Base-by-base conservation (phyloP, 805 yeast genomes). In the Cyberlindnera petersonii region DNA sequence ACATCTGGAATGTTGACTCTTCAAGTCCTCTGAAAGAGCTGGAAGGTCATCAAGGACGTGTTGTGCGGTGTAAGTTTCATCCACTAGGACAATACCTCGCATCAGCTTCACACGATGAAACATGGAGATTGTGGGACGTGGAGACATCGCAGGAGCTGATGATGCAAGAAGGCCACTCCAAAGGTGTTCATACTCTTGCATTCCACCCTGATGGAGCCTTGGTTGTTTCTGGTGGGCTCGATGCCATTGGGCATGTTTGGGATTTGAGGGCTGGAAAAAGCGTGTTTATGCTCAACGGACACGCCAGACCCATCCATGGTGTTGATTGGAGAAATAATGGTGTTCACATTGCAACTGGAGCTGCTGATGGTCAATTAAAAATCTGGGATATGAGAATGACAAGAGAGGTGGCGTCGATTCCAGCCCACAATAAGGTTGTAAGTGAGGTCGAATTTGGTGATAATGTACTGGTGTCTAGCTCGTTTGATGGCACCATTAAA, bases 81-180 rank as follows among this genome's bases (percentile, higher is more conserved):
- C 95, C 95, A 1, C 49, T 64, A 4, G 78, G 79, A 1, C 47
- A 59, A 3, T 75, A 58, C 48, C 46, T 83, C 1, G 84, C 79
- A 0, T 72, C 86, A 9, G 82, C 95, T 0, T 88, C 96, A 0
- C 81, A 72, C 53, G 97, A 91, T 60, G 70, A 69, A 47, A 86
- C 96, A 0, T 91, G 96, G 96, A 73, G 86, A 44, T 58, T 86
- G 3, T 89, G 95, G 95, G 96, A 91, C 58, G 47, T 78, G 0
- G 61, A 64, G 10, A 72, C 67, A 5, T 58, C 60, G 13, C 55
- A 55, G 22, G 77, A 77, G 37, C 52, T 91, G 6, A 63, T 75
- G 28, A 66, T 75, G 42, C 98, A 91, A 58, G 95, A 86, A 55
- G 96, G 97, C 0, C 97, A 91, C 55, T 65, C 84, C 1, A 80